Conservation (phyloP, 2,329 filamentous ascomycete species). For the Cercospora brassicicola region DNA sequence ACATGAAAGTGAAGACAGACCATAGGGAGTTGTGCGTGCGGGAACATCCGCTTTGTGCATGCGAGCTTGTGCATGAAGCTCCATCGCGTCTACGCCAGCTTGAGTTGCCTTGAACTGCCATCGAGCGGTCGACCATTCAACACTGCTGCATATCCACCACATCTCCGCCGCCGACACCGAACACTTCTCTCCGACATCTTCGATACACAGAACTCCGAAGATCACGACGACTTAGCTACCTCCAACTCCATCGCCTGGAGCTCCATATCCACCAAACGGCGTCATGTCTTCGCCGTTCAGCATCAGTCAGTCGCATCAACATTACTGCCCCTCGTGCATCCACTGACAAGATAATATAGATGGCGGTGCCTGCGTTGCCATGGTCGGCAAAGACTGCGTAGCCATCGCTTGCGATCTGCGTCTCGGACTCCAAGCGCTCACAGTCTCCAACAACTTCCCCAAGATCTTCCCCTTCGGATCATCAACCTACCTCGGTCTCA, state of each 20-base stretch:
- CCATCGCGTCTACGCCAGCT: conserved; percentile 10
- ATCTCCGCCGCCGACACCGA: conserved; percentile 7
- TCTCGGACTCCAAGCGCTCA: conserved; percentile 92
- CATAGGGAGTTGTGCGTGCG: conserved; percentile 12
- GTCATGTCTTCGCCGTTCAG: conserved; percentile 83
- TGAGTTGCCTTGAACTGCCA: conserved; percentile 16
- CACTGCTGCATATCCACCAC: conserved; percentile 3
- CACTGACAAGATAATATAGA: conserved; percentile 45
- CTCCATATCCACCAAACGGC: conserved; percentile 9
- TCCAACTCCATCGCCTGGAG: not conserved
- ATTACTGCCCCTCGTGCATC: not conserved
- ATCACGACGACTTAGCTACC: not conserved
- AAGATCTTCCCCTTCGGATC: conserved; percentile 96
- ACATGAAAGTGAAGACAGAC: conserved; percentile 7
- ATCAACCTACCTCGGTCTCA: conserved; percentile 91
- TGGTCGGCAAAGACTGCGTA: conserved; percentile 99
- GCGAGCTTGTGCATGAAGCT: conserved; percentile 10
- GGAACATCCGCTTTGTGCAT: conserved; percentile 14
- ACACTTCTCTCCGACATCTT: not conserved
- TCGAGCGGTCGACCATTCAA: not conserved
- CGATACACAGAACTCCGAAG: not conserved
- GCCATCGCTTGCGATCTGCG: conserved; percentile 99
- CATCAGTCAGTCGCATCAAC: conserved; percentile 68
- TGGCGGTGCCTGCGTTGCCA: conserved; percentile 94
- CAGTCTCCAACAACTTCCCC: conserved; percentile 99